phyloP scores from a whole-genome alignment of 139 green algal species.

The Micractinium conductrix region DNA sequence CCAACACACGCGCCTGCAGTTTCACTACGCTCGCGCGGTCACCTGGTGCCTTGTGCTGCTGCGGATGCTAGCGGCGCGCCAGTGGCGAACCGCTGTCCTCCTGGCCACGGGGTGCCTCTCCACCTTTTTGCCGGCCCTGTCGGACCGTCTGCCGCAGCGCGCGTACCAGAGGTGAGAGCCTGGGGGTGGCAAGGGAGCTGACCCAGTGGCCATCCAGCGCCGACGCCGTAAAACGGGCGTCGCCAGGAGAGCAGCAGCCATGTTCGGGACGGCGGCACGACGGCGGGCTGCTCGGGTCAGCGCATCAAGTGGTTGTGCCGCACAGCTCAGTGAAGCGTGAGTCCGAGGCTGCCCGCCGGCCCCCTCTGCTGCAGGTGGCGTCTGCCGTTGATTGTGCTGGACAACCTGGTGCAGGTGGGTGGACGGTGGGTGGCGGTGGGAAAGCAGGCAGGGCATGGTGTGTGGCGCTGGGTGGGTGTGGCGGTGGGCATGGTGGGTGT shows the following conservation, averaged over 20 bases:
- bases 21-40: constrained; percentile 2
- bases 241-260: too few relatives aligned
- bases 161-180: not conserved
- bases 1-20: not conserved
- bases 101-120: not conserved
- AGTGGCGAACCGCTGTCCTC: not conserved
- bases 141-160: not conserved
- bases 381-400: not conserved
- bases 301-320: too few relatives aligned
- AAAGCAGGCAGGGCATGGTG: too few relatives aligned
- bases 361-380: constrained; percentile 5
- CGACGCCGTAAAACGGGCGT: too few relatives aligned
- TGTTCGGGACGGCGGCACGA: too few relatives aligned
- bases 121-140: not conserved
- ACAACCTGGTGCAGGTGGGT: constrained; percentile 16
- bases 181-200: too few relatives aligned
- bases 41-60: constrained; percentile 4
- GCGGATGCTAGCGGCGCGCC: not conserved
- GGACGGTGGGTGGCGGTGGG: too few relatives aligned
- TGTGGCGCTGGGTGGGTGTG: too few relatives aligned
- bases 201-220: too few relatives aligned
- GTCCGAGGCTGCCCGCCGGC: too few relatives aligned
- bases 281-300: too few relatives aligned
- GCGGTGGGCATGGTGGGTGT: too few relatives aligned
- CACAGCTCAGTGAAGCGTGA: not conserved